Evolutionary conservation across 1,139 yeast species (phyloP).

Genomic region (Pneumocystis carinii): DNA sequence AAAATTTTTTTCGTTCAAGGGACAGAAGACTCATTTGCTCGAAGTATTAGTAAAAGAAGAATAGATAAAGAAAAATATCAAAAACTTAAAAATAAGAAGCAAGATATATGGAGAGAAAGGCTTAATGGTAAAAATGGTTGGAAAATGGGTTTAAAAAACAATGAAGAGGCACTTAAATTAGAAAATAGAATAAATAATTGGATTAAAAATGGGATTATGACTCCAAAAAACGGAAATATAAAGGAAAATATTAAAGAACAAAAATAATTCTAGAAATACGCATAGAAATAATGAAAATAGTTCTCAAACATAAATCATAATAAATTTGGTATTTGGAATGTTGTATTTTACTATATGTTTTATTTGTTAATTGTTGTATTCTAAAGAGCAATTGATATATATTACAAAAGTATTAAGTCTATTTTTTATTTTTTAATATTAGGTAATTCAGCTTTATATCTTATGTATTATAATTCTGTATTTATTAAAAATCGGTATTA

Average conservation of each 20-base stretch:
- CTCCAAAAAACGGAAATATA: neutral
- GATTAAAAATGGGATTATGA: neutral
- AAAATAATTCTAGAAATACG: neutral
- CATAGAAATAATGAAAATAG: neutral
- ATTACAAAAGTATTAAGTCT: neutral
- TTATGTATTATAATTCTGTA: neutral
- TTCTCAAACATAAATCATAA: neutral
- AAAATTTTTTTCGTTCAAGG: conserved; percentile 65
- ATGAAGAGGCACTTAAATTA: neutral
- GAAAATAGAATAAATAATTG: neutral
- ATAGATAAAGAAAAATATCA: neutral
- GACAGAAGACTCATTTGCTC: conserved; percentile 66
- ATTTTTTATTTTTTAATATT: neutral
- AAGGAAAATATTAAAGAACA: neutral
- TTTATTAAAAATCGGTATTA: neutral
- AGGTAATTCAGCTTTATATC: neutral
- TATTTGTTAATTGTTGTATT: neutral
- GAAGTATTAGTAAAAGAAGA: conserved; percentile 10
- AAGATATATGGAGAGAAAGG: conserved; percentile 4
- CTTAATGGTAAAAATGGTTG: conserved; percentile 5
- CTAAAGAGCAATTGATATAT: neutral
- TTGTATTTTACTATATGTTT: neutral
- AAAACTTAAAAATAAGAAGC: neutral
- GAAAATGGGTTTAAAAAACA: neutral
- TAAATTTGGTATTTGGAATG: neutral